Evolutionary conservation across 495 filamentous ascomycete species (phyloP).

Genomic region (Neurospora sublineolata): DNA sequence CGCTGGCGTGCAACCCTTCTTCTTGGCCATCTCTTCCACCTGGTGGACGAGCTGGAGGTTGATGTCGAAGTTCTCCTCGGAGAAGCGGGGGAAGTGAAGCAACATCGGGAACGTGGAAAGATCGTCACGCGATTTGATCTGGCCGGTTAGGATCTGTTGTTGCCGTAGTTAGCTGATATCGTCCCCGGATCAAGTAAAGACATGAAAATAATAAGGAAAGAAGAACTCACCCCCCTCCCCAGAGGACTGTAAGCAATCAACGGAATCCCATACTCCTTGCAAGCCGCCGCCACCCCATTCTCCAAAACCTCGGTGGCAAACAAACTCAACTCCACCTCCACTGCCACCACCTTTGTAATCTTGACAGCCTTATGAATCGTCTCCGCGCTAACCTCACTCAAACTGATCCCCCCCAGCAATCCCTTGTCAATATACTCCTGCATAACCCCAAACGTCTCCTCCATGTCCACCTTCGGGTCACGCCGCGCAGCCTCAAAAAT

Average conservation of each 20-base stretch:
- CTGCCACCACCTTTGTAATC: constrained; percentile 51
- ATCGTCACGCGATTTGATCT: constrained; percentile 48
- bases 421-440: constrained; percentile 60
- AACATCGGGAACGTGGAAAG: constrained; percentile 49
- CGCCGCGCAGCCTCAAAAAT: constrained; percentile 70
- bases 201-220: not conserved
- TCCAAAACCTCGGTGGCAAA: constrained; percentile 54
- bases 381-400: constrained; percentile 61
- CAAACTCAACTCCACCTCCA: constrained; percentile 73
- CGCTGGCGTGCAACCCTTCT: constrained; percentile 58
- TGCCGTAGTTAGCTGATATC: constrained; percentile 5
- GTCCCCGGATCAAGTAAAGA: not conserved
- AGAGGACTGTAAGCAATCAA: constrained; percentile 47
- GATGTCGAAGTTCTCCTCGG: constrained; percentile 53
- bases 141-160: constrained; percentile 40
- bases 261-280: constrained; percentile 60
- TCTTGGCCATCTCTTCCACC: constrained; percentile 52
- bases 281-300: constrained; percentile 64
- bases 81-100: constrained; percentile 49
- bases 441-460: constrained; percentile 39
- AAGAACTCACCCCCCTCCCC: constrained; percentile 43
- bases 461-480: constrained; percentile 45
- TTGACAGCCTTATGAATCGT: constrained; percentile 66
- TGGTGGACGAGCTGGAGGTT: constrained; percentile 62
- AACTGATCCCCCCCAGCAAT: constrained; percentile 65